These are phyloP conservation scores for Wickerhamiella vanderwaltii DNA, from an alignment of 805 yeast species.

Conservation along the genomic window DNA sequence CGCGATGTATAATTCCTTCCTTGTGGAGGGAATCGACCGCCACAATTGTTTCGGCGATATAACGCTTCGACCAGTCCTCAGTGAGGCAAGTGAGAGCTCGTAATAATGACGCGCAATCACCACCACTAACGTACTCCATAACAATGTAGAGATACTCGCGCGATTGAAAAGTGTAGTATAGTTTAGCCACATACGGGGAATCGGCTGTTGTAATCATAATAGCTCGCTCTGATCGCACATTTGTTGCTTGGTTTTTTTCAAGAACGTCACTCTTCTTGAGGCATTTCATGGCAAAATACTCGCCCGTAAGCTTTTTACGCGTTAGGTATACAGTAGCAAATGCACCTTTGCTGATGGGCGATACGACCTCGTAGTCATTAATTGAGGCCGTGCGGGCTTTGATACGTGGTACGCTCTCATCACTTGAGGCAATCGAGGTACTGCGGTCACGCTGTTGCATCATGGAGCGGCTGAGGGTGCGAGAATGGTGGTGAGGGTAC, in stretches of 20 bases:
- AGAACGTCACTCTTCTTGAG: constrained; percentile 90
- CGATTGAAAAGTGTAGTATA: constrained; percentile 81
- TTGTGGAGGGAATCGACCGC: constrained; percentile 85
- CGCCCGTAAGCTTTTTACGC: constrained; percentile 74
- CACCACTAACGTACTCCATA: constrained; percentile 94
- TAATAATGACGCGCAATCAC: constrained; percentile 81
- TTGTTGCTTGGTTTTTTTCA: constrained; percentile 89
- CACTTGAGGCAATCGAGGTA: constrained; percentile 5
- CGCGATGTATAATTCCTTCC: constrained; percentile 86
- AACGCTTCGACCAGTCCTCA: constrained; percentile 67
- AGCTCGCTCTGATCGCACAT: constrained; percentile 89
- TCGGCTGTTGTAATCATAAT: constrained; percentile 88
- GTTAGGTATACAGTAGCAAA: constrained; percentile 92
- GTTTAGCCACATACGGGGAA: constrained; percentile 82
- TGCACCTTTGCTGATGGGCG: constrained; percentile 94
- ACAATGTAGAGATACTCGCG: constrained; percentile 77
- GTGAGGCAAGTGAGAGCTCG: constrained; percentile 75
- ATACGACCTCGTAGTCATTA: constrained; percentile 76
- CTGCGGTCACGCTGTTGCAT: constrained; percentile 4
- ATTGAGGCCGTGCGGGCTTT: constrained; percentile 28
- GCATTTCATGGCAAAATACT: constrained; percentile 88
- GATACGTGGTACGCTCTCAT: not conserved
- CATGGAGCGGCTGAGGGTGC: constrained; percentile 4
- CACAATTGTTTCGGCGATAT: constrained; percentile 78
- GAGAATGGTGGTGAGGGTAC: constrained; percentile 4